Conservation (phyloP, 1,284 basidiomycete species). For the Singerocomus inundabilis region DNA sequence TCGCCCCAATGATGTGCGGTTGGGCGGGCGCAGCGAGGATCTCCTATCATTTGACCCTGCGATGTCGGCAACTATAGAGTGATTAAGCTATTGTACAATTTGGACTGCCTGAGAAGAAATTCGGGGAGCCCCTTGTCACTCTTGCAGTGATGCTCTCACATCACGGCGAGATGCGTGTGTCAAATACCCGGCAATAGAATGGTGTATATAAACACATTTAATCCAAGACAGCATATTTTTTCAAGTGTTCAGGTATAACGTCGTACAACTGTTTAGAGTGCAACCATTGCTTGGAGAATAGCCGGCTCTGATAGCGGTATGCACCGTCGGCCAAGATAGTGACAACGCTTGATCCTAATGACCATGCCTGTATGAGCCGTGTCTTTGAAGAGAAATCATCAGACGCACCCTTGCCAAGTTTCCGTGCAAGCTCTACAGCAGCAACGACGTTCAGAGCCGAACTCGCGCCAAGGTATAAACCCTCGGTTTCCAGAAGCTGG, state of each 20-base stretch:
- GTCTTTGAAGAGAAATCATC: neutral
- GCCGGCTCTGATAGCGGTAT: conserved; percentile 92
- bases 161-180: neutral
- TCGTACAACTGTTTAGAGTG: conserved; percentile 76
- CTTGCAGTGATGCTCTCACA: neutral
- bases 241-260: conserved; percentile 82
- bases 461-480: conserved; percentile 95
- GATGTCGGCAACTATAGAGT: too few species aligned
- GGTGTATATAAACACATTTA: conserved; percentile 36
- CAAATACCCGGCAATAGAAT: neutral
- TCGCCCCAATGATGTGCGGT: too few species aligned
- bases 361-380: conserved; percentile 4
- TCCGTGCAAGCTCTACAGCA: conserved; percentile 84
- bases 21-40: too few species aligned
- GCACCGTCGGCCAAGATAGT: conserved; percentile 96
- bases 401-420: conserved; percentile 73
- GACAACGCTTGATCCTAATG: conserved; percentile 77
- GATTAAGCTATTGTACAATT: too few species aligned
- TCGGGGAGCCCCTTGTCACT: neutral
- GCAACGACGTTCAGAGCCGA: conserved; percentile 96
- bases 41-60: too few species aligned
- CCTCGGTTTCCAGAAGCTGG: conserved; percentile 88
- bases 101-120: neutral
- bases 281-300: conserved; percentile 97
- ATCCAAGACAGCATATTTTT: conserved; percentile 89